Conservation (phyloP, 257 asterid genomes). For the Phtheirospermum japonicum region DNA sequence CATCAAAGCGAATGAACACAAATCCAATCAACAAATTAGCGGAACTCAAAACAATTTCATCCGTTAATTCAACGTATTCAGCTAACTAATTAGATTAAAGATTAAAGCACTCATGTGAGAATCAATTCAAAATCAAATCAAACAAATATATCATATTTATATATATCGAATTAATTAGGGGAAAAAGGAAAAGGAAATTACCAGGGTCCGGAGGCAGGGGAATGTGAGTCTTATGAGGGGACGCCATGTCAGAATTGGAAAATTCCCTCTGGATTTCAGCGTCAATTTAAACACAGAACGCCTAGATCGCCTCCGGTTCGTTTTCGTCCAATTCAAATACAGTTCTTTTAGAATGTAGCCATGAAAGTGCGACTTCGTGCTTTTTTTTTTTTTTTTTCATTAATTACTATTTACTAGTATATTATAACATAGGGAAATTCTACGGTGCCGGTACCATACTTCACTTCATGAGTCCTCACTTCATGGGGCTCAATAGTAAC, state of each 20-base stretch:
- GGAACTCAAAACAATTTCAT: background rate
- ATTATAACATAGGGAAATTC: no score
- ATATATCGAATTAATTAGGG: background rate
- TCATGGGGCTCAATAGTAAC: no score
- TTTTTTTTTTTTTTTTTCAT: no score
- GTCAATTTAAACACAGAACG: constrained; percentile 26
- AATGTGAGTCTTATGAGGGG: constrained; percentile 53
- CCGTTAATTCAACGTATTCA: constrained; percentile 18
- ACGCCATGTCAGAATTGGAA: constrained; percentile 59
- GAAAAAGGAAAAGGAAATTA: constrained; percentile 17
- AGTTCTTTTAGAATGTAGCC: constrained; percentile 13
- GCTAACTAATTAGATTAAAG: constrained; percentile 8
- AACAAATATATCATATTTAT: constrained; percentile 16
- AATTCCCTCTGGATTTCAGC: constrained; percentile 34
- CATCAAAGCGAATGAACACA: constrained; percentile 11
- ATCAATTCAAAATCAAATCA: constrained; percentile 21
- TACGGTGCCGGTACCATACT: no score
- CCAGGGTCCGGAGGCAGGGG: constrained; percentile 76
- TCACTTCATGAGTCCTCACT: no score
- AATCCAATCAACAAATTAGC: constrained; percentile 15
- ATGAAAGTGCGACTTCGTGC: background rate
- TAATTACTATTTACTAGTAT: no score
- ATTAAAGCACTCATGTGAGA: constrained; percentile 21
- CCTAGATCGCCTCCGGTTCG: constrained; percentile 28
- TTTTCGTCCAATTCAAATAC: constrained; percentile 28